phyloP scores from a whole-genome alignment of 176 grass and related monocot species.

The Phoenix roebelenii region DNA sequence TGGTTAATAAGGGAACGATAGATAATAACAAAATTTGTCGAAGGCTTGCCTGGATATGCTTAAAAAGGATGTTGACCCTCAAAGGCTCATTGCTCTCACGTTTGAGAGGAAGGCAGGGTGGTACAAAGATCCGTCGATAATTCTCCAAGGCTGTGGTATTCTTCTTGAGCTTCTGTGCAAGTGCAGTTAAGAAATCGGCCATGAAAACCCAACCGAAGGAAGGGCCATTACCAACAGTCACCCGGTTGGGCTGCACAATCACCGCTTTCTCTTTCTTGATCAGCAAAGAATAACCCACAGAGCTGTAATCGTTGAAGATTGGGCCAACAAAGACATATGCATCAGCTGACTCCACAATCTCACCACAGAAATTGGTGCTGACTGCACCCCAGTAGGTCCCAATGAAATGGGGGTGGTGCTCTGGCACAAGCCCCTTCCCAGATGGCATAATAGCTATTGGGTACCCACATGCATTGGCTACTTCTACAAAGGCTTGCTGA shows the following conservation, averaged over 20 bases:
- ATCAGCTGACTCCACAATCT: conserved; percentile 14
- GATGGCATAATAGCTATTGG: conserved; percentile 10
- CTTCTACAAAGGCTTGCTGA: neutral
- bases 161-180: conserved; percentile 1
- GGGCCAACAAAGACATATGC: conserved; percentile 7
- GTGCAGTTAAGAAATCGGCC: conserved; percentile 7
- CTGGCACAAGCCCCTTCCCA: neutral
- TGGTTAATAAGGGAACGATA: neutral
- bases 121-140: conserved; percentile 3
- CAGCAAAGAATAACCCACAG: conserved; percentile 7
- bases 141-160: conserved; percentile 11
- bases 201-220: conserved; percentile 19
- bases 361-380: conserved; percentile 12
- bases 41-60: conserved; percentile 14
- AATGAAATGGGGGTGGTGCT: conserved; percentile 11
- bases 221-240: conserved; percentile 2
- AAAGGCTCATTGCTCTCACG: conserved; percentile 11
- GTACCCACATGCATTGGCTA: conserved; percentile 7
- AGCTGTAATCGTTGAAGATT: conserved; percentile 16
- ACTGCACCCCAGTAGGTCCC: conserved; percentile 9
- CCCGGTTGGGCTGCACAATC: neutral
- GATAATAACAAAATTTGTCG: neutral
- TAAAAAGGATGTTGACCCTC: conserved; percentile 15
- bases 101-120: neutral
- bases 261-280: conserved; percentile 5